Evolutionary conservation across 2,329 filamentous ascomycete species (phyloP), one percentile per base, ranked within the genome.

Genomic region (Cladosporium velox): DNA sequence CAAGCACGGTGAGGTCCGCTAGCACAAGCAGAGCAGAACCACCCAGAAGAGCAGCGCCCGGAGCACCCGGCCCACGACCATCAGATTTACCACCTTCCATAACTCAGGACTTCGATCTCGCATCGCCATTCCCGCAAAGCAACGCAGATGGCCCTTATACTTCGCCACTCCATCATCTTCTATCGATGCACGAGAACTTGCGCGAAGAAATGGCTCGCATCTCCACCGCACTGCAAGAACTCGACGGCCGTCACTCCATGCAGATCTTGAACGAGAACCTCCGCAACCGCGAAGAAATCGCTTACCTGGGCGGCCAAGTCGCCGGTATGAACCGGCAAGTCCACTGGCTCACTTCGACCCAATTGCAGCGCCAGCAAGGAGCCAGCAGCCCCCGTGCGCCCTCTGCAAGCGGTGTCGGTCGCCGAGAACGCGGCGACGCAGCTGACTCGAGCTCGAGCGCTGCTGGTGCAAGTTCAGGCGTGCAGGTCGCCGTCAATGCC

Each of bases 181-280:
- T 88, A 30, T 85, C 84, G 2, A 81, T 88, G 59, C 86, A 88
- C 72, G 86, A 88, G 71, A 84, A 82, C 26, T 79, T 89, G 21
- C 84, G 87, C 14, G 85, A 87, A 54, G 86, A 88, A 72, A 83
- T 88, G 59, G 78, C 78, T 21, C 84, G 85, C 59, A 79, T 87
- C 32, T 81, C 82, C 15, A 80, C 82, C 61, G 83, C 84, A 2
- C 78, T 89, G 11, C 82, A 82, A 3, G 86, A 88, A 65, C 79
- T 88, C 51, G 87, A 89, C 68, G 86, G 84, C 57, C 83, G 86
- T 41, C 83, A 85, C 44, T 87, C 81, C 74, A 87, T 89, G 85
- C 83, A 86, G 66, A 83, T 87, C 49, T 82, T 88, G 77, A 89
- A 88, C 70, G 87, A 89, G 73, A 86, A 83, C 57, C 79, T 88